Evolutionary conservation across 768 basidiomycete species (phyloP).

Genomic region (Suillus placidus): DNA sequence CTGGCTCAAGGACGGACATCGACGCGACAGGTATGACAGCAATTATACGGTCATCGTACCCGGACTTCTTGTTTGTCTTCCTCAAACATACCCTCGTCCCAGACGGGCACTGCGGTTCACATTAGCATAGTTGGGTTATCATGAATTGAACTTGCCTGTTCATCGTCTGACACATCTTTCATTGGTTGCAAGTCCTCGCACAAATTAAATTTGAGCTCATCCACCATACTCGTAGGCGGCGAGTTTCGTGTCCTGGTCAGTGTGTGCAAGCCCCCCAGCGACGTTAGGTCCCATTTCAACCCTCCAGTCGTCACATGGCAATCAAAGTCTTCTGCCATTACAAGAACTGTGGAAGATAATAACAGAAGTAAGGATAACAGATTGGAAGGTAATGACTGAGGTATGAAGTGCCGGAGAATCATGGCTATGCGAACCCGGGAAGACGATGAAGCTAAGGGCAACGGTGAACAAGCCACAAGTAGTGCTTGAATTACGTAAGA

Average conservation of each 20-base stretch:
- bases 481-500: conserved; percentile 28
- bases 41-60: conserved; percentile 59
- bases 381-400: neutral
- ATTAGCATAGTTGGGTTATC: conserved; percentile 9
- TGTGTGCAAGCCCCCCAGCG: conserved; percentile 53
- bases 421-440: conserved; percentile 9
- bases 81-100: conserved; percentile 79
- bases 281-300: conserved; percentile 61
- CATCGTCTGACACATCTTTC: conserved; percentile 50
- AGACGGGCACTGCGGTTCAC: conserved; percentile 55
- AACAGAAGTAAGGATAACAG: conserved; percentile 21
- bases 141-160: conserved; percentile 60
- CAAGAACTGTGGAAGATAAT: conserved; percentile 26
- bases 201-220: conserved; percentile 66
- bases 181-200: conserved; percentile 58
- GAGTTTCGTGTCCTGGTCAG: conserved; percentile 53
- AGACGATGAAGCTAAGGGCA: conserved; percentile 4
- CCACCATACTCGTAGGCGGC: conserved; percentile 65
- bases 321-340: conserved; percentile 49
- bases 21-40: conserved; percentile 77
- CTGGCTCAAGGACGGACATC: conserved; percentile 29
- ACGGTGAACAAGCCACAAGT: neutral
- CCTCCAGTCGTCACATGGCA: conserved; percentile 49
- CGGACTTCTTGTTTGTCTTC: conserved; percentile 61
- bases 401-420: conserved; percentile 26